A percentile compares a stretch with the other conserved stretches of the same genome.
Evolutionary conservation across 768 basidiomycete genomes (phyloP).

Genomic region (Tylopilus sp.): DNA sequence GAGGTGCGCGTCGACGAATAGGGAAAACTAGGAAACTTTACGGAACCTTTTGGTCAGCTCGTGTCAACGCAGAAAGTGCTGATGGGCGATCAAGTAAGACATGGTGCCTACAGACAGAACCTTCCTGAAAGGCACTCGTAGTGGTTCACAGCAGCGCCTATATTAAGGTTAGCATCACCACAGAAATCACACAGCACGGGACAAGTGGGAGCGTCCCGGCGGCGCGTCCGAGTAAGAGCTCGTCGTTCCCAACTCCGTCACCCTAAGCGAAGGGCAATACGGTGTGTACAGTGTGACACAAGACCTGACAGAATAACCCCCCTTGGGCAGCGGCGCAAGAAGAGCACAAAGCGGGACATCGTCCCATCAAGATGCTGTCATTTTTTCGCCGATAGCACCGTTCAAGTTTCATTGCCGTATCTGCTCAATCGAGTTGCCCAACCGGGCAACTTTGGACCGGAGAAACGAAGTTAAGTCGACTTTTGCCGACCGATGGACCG

Average conservation of each 20-base stretch:
- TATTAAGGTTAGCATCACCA: background rate
- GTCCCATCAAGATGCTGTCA: constrained; percentile 1
- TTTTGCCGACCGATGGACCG: background rate
- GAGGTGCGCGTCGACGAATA: constrained; percentile 3
- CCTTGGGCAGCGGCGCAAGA: background rate
- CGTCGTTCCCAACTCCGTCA: background rate
- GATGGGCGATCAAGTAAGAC: background rate
- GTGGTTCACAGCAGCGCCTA: background rate
- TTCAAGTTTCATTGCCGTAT: constrained; percentile 7
- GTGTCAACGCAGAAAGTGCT: background rate
- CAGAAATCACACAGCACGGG: background rate
- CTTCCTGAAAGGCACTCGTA: background rate
- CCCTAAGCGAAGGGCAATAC: constrained; percentile 5
- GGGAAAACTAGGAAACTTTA: background rate
- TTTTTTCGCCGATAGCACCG: background rate
- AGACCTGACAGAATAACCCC: background rate
- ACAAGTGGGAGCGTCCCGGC: background rate
- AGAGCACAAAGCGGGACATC: background rate
- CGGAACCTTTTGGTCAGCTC: background rate
- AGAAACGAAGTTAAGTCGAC: background rate
- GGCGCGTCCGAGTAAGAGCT: background rate
- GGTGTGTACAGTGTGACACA: background rate
- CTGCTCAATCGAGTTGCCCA: background rate
- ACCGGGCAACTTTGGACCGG: constrained; percentile 10
- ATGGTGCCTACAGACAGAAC: background rate